Base-by-base conservation (phyloP, 148 eudicot genomes). In the Dysphania ambrosioides region DNA sequence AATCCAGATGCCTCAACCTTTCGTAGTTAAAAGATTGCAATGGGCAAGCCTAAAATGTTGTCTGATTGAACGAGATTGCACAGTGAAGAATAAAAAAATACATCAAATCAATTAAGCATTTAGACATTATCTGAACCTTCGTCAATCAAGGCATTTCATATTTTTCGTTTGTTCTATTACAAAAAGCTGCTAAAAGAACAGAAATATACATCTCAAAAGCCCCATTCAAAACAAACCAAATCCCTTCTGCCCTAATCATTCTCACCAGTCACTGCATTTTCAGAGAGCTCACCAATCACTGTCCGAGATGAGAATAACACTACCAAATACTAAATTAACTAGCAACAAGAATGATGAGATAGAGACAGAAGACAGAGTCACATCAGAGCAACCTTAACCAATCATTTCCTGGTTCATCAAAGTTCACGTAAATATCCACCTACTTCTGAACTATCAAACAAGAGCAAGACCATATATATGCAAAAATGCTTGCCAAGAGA, bases 401-500 rank as follows among this genome's bases (percentile, higher is more conserved):
- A 29, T 29, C 55, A 68, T 13, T 36, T 68, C 57, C 72, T 2
- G 7, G 35, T 40, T 24, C 61, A 49, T 23, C 9, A 5, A 7
- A 13, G 10, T 18, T 42, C 24, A 4, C 32, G 29, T 24, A 30
- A 30, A 2, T 29, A 24, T 70, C 62, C 1, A 9, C 34, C 47
- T 15, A 58, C 21, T 55, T 32, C 29, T 13, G 12, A 3, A 68
- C 61, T 71, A 72, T 40, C 16, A 26, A 44, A n/a, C 49, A 57
- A 59, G 70, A 71, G 29, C 44, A 74, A 73, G 72, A 61, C 40
- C 56, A 26, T 18, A 30, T 10, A 35, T 21, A 24, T 31, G 42
- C 70, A 78, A 67, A 58, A 78, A 42, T 40, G 68, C 59, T 73
- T n/a, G 65, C 68, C 77, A 65, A 58, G 58, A 30, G 77, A 66